Conservation (phyloP, 2,329 filamentous ascomycete species). For the Clonostachys byssicola region DNA sequence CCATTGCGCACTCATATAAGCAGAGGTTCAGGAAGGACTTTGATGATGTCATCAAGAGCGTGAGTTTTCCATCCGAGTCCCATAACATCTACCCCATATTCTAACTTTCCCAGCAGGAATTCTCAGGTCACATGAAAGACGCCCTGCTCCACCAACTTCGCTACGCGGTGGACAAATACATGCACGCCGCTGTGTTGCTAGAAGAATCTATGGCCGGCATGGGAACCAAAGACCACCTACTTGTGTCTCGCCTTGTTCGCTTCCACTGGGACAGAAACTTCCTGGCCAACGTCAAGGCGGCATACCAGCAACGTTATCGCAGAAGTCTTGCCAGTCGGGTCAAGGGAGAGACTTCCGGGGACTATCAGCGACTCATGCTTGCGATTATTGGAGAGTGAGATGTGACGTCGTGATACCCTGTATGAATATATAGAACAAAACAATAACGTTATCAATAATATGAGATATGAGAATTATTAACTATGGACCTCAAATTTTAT, state of each 20-base stretch:
- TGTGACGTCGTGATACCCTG: not conserved
- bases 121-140: slow-evolving; percentile 88
- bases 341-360: slow-evolving; percentile 77
- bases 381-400: slow-evolving; percentile 54
- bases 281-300: slow-evolving; percentile 72
- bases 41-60: slow-evolving; percentile 68
- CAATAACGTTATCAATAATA: not conserved
- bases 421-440: not conserved
- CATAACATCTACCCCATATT: not conserved
- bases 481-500: not conserved
- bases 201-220: slow-evolving; percentile 83
- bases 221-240: slow-evolving; percentile 80
- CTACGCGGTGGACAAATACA: slow-evolving; percentile 73
- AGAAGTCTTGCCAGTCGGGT: slow-evolving; percentile 66
- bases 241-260: slow-evolving; percentile 74
- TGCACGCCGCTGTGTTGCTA: slow-evolving; percentile 77
- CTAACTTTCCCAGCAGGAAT: slow-evolving; percentile 46
- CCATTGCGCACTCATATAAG: slow-evolving; percentile 73
- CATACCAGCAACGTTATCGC: slow-evolving; percentile 69
- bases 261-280: slow-evolving; percentile 78
- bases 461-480: not conserved
- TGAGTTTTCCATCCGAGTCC: slow-evolving; percentile 22
- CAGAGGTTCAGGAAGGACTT: slow-evolving; percentile 67
- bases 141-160: slow-evolving; percentile 78
- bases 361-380: slow-evolving; percentile 75